Percentiles rank a stretch among this genome's conserved stretches.
Conservation (phyloP, 495 filamentous ascomycete genomes). For the Penicillium lividum region DNA sequence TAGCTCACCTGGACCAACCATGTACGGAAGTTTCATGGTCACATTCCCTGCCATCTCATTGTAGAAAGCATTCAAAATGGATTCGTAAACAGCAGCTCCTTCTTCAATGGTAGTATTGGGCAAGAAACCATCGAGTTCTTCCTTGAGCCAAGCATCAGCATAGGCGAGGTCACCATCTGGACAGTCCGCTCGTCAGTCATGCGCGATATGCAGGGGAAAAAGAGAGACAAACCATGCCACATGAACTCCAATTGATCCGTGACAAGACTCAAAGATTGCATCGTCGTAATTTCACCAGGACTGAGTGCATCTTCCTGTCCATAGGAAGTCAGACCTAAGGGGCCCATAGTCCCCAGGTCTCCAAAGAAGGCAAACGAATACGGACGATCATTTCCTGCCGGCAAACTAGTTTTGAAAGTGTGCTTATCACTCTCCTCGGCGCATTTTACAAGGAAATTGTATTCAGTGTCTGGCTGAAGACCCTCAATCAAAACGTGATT, state of each 20-base stretch:
- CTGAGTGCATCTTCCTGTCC: slow-evolving; percentile 8
- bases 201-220: background rate
- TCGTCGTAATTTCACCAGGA: slow-evolving; percentile 15
- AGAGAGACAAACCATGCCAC: slow-evolving; percentile 12
- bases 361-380: slow-evolving; percentile 15
- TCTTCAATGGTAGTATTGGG: slow-evolving; percentile 1
- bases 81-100: slow-evolving; percentile 11
- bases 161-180: slow-evolving; percentile 15
- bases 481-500: slow-evolving; percentile 19
- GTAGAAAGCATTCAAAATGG: slow-evolving; percentile 13
- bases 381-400: slow-evolving; percentile 14
- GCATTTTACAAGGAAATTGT: slow-evolving; percentile 12
- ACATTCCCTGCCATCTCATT: slow-evolving; percentile 7
- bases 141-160: slow-evolving; percentile 15
- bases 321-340: slow-evolving; percentile 13
- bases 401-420: slow-evolving; percentile 15
- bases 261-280: slow-evolving; percentile 9
- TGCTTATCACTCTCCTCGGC: slow-evolving; percentile 5
- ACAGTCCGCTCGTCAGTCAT: background rate
- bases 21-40: slow-evolving; percentile 11
- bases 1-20: slow-evolving; percentile 12
- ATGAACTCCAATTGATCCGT: slow-evolving; percentile 8
- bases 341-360: slow-evolving; percentile 19
- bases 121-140: slow-evolving; percentile 8
- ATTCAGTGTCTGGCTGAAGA: slow-evolving; percentile 15